Evolutionary conservation across 2,329 filamentous ascomycete species (phyloP).

Genomic region (Diaporthe ilicicola): DNA sequence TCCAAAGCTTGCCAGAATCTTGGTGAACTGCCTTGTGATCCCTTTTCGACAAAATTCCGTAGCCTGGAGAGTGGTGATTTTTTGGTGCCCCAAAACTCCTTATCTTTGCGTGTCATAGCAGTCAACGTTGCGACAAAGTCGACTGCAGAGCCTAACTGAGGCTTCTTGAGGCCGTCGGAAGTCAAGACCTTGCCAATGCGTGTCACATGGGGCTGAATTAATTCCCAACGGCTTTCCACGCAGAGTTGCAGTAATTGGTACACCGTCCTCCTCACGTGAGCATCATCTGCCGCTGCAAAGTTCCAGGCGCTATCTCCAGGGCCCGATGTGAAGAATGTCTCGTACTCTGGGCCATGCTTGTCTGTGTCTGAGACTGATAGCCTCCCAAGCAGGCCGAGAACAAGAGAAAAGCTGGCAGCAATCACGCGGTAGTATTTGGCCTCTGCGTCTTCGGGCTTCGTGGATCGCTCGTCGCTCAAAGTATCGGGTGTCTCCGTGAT

Average conservation of each 20-base stretch:
- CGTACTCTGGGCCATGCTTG: conserved; percentile 69
- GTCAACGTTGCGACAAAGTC: conserved; percentile 75
- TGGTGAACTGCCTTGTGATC: conserved; percentile 79
- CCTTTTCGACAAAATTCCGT: conserved; percentile 78
- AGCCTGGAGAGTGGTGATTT: conserved; percentile 66
- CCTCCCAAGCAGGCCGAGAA: conserved; percentile 60
- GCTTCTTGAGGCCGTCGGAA: conserved; percentile 75
- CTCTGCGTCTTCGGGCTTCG: conserved; percentile 84
- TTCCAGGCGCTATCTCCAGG: conserved; percentile 69
- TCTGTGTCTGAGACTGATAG: conserved; percentile 61
- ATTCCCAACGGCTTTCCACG: conserved; percentile 54
- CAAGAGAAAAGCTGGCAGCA: conserved; percentile 62
- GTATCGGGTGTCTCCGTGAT: conserved; percentile 82
- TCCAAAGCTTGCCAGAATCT: conserved; percentile 78
- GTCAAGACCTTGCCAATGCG: conserved; percentile 69
- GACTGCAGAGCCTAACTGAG: conserved; percentile 77
- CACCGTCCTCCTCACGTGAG: conserved; percentile 58
- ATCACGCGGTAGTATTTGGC: conserved; percentile 85
- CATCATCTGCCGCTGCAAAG: conserved; percentile 69
- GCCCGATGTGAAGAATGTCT: conserved; percentile 68
- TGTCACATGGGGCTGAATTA: conserved; percentile 58
- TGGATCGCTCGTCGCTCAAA: conserved; percentile 87
- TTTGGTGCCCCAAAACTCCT: conserved; percentile 79
- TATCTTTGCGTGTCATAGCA: conserved; percentile 69
- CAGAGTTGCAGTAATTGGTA: conserved; percentile 61